Evolutionary conservation across 768 basidiomycete genomes (phyloP), one percentile per base, ranked within the genome.

Genomic region (Kwoniella heveanensis): DNA sequence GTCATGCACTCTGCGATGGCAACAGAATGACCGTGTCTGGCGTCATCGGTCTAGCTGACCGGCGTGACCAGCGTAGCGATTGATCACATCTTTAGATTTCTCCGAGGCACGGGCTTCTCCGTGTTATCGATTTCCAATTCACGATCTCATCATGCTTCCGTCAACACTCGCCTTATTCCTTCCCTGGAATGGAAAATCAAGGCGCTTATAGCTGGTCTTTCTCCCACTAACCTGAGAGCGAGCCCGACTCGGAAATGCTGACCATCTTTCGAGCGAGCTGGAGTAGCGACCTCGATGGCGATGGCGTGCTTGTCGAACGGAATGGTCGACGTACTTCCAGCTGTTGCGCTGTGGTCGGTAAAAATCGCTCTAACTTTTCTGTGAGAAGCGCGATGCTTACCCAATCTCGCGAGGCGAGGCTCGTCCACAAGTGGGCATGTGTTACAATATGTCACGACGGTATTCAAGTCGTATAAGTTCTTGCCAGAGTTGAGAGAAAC

Each of bases 81-180:
- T n/a, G 19, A 44, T 44, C 39, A 44, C 39, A 44, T 44, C 39
- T 44, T 44, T 17, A n/a, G n/a, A 44, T 44, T 44, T 44, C 17
- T 44, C 39, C 39, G 39, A 44, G 10, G 39, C 15, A 37, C 37
- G 54, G 52, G 9, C 10, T 21, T 25, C 54, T 39, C 54, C 37
- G 32, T 46, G 54, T 56, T 56, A 56, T 56, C 54, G 37, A 56
- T 56, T 56, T 56, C 36, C 56, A 57, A 44, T 57, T 24, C 4
- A 21, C 29, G 19, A 26, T 52, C 51, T 52, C 51, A 44, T 44
- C 39, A 44, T 44, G 4, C 8, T 44, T 44, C 17, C 39, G 39
- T 44, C 39, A 44, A 17, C 39, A 44, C 39, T 44, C 39, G 39
- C 32, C 32, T 36, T 36, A 36, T n/a, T n/a, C n/a, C n/a, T n/a